phyloP scores from a whole-genome alignment of 1,139 yeast species.

The Arxiozyma telluris region DNA sequence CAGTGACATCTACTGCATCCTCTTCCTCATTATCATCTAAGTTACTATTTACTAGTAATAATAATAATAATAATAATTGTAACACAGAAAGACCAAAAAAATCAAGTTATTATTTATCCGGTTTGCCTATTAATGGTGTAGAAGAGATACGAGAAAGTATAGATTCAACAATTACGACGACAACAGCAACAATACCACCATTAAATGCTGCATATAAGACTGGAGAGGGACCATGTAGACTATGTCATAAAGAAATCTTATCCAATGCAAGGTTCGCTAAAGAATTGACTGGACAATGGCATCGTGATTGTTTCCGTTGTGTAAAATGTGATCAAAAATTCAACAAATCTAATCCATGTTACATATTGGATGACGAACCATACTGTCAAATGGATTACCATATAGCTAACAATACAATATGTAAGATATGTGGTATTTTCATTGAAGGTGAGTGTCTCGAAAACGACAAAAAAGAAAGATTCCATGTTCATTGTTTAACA shows the following conservation, averaged over 20 bases:
- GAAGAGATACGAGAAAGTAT: background rate
- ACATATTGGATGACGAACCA: constrained; percentile 70
- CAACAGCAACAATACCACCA: constrained; percentile 8
- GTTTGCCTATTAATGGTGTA: constrained; percentile 7
- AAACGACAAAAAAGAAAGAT: constrained; percentile 56
- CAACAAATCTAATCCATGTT: constrained; percentile 59
- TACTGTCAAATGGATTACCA: constrained; percentile 82
- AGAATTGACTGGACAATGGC: constrained; percentile 91
- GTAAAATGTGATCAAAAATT: constrained; percentile 47
- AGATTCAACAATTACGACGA: too few relatives aligned
- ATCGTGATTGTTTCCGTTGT: constrained; percentile 78
- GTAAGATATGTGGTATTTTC: constrained; percentile 61
- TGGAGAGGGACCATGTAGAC: constrained; percentile 69
- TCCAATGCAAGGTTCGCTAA: constrained; percentile 59
- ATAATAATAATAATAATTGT: background rate
- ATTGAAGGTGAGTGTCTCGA: constrained; percentile 90
- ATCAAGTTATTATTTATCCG: constrained; percentile 25
- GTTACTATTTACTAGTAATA: background rate
- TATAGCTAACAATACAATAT: constrained; percentile 62
- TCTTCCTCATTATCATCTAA: background rate
- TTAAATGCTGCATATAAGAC: constrained; percentile 34
- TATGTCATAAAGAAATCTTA: constrained; percentile 36
- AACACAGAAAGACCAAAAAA: constrained; percentile 9
- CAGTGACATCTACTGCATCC: too few relatives aligned
- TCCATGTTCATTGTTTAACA: constrained; percentile 55